A percentile compares a stretch with the other conserved stretches of the same genome.
Conservation (phyloP, 768 basidiomycete genomes). For the Boletus sp. region DNA sequence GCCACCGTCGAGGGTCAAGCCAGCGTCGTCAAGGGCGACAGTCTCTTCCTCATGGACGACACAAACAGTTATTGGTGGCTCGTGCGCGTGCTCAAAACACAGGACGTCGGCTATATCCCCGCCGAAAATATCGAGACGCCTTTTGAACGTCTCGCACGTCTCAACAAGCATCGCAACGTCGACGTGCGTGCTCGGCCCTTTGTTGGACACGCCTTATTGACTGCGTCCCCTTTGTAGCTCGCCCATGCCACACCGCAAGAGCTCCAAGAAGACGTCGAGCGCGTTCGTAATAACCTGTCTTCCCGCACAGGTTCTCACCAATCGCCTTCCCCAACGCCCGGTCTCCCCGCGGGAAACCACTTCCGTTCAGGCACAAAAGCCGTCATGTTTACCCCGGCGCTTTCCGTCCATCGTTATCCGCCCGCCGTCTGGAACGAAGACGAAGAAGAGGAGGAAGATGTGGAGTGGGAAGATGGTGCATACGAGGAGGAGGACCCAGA, state of each 20-base stretch:
- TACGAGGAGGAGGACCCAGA: conserved; percentile 69
- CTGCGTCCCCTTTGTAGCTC: conserved; percentile 16
- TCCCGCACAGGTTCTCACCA: conserved; percentile 48
- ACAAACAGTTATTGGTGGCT: conserved; percentile 99
- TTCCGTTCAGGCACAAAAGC: conserved; percentile 35
- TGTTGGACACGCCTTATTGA: not conserved
- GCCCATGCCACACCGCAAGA: conserved; percentile 45
- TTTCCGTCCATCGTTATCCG: conserved; percentile 70
- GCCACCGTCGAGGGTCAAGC: conserved; percentile 99
- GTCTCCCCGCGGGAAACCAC: conserved; percentile 30
- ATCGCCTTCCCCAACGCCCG: conserved; percentile 46
- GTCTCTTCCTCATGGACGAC: conserved; percentile 94
- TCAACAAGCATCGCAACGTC: conserved; percentile 97
- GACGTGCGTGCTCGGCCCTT: conserved; percentile 58
- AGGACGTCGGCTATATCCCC: conserved; percentile 98
- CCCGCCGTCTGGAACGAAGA: conserved; percentile 84
- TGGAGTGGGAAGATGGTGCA: conserved; percentile 59
- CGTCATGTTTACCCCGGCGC: conserved; percentile 71
- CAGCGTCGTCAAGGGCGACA: conserved; percentile 97
- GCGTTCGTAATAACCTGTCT: conserved; percentile 48
- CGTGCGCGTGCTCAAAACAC: conserved; percentile 95
- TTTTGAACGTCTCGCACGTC: conserved; percentile 88
- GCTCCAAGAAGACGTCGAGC: conserved; percentile 54
- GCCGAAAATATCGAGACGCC: conserved; percentile 99
- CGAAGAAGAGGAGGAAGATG: conserved; percentile 53